phyloP scores from a whole-genome alignment of 441 rosid species.

The Populus hybrid region DNA sequence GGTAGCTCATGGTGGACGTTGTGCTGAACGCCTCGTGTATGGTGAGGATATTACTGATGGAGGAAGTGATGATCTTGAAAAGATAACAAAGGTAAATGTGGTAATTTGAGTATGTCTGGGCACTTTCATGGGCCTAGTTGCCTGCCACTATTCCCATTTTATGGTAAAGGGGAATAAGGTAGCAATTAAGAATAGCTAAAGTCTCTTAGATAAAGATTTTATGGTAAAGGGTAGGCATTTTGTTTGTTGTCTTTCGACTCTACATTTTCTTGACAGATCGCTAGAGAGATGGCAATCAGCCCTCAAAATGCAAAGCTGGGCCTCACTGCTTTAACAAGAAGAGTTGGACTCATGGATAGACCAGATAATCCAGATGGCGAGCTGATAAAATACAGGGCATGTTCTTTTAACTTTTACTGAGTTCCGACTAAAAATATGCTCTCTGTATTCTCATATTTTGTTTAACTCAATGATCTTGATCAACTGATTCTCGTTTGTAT shows the following conservation, averaged over 20 bases:
- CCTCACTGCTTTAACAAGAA: conserved; percentile 63
- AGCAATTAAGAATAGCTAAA: background rate
- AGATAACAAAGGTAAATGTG: conserved; percentile 72
- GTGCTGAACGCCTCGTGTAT: conserved; percentile 84
- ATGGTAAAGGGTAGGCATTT: background rate
- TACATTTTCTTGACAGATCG: conserved; percentile 54
- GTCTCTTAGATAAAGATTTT: conserved; percentile 1
- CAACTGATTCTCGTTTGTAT: conserved; percentile 16
- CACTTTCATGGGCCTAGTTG: background rate
- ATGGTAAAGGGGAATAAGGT: background rate
- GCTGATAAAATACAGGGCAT: conserved; percentile 79
- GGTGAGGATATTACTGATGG: conserved; percentile 94
- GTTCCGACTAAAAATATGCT: conserved; percentile 3
- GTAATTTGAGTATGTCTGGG: background rate
- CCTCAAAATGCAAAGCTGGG: conserved; percentile 90
- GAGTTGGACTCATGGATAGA: conserved; percentile 68
- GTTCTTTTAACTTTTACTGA: conserved; percentile 12
- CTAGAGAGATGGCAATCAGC: conserved; percentile 96
- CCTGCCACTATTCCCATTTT: background rate
- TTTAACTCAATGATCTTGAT: background rate
- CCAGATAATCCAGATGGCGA: conserved; percentile 75
- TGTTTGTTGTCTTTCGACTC: background rate
- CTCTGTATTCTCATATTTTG: background rate
- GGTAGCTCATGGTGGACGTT: conserved; percentile 96
- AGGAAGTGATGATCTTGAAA: conserved; percentile 88